These are phyloP conservation scores for Beta macrorhiza DNA, from an alignment of 179 eudicot genomes.

Conservation along the genomic window DNA sequence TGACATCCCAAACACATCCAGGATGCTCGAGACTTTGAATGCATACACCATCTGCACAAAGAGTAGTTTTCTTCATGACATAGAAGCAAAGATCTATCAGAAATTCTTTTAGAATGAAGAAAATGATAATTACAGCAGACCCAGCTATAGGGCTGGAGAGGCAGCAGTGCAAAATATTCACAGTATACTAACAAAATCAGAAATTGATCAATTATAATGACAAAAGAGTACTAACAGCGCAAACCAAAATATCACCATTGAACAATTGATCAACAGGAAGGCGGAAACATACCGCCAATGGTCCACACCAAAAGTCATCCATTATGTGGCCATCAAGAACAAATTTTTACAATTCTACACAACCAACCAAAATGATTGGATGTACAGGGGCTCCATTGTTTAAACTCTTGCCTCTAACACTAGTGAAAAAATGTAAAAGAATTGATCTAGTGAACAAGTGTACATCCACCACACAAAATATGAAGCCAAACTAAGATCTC, in stretches of 20 bases:
- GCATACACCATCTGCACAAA: slow-evolving; percentile 77
- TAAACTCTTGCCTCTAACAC: background rate
- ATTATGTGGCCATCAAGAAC: background rate
- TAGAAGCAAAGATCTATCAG: background rate
- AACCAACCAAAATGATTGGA: background rate
- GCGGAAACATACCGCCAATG: background rate
- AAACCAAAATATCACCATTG: background rate
- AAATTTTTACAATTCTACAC: background rate
- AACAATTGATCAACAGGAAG: background rate
- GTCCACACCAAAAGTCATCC: background rate
- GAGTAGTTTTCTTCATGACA: slow-evolving; percentile 3
- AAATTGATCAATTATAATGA: background rate
- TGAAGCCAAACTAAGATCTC: background rate
- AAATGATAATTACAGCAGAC: background rate
- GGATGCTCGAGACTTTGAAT: slow-evolving; percentile 96
- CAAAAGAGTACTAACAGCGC: background rate
- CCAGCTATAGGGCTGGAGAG: background rate
- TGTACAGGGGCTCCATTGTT: background rate
- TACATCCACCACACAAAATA: background rate
- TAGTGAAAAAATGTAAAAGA: background rate
- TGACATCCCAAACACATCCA: slow-evolving; percentile 98
- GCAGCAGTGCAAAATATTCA: slow-evolving; percentile 5
- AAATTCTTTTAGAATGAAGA: background rate
- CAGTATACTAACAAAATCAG: background rate
- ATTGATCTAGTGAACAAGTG: background rate